These are phyloP conservation scores for Daldinia loculata DNA, from an alignment of 495 filamentous ascomycete genomes.

Conservation along the genomic window DNA sequence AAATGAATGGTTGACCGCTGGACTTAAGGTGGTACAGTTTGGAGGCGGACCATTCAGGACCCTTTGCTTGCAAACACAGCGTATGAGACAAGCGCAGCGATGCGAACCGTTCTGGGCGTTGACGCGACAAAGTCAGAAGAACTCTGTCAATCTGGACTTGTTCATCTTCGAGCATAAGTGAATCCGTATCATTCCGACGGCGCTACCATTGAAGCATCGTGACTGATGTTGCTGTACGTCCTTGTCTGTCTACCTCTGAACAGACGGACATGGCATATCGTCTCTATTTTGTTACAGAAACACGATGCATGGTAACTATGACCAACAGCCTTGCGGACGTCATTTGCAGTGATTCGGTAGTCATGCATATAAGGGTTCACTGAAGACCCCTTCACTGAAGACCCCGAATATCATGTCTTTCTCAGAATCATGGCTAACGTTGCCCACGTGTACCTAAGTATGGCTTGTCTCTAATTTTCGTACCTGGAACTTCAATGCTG, in stretches of 20 bases:
- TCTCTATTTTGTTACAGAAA: neutral
- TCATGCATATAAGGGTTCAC: constrained; percentile 11
- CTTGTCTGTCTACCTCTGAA: neutral
- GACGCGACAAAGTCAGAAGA: neutral
- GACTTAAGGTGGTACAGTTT: constrained; percentile 30
- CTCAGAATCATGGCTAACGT: constrained; percentile 2
- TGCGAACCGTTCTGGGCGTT: constrained; percentile 31
- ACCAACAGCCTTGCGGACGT: constrained; percentile 9
- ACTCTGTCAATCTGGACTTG: constrained; percentile 19
- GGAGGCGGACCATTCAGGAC: constrained; percentile 31
- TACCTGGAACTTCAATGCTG: constrained; percentile 21
- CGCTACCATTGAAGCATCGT: constrained; percentile 5
- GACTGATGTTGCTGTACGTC: constrained; percentile 3
- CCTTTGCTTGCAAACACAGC: constrained; percentile 34
- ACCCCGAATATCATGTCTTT: neutral
- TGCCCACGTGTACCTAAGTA: neutral
- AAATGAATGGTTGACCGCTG: constrained; percentile 35
- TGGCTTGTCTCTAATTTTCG: neutral
- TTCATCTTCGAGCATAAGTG: constrained; percentile 1
- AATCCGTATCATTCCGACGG: constrained; percentile 25
- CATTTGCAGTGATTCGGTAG: neutral
- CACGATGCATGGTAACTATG: constrained; percentile 13
- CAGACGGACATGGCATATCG: constrained; percentile 5
- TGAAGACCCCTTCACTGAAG: constrained; percentile 11
- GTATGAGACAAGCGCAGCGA: constrained; percentile 36